Evolutionary conservation across 768 basidiomycete species (phyloP), one percentile per base, ranked within the genome.

Genomic region (Tremella yokohamensis): DNA sequence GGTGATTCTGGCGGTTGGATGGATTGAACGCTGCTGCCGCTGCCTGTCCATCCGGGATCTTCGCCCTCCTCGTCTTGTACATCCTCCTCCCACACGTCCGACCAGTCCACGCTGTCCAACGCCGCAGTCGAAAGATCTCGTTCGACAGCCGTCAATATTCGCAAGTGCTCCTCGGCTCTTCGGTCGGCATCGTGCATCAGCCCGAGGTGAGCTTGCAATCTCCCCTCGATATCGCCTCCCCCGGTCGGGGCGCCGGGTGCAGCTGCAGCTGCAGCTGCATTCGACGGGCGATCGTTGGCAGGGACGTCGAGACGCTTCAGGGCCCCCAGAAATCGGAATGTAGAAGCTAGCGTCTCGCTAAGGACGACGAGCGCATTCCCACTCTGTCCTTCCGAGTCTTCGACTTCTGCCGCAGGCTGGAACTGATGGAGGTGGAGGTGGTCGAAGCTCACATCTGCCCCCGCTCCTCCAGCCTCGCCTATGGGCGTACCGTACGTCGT

Each of bases 111-210:
- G 29, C 11, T 11, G 29, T 34, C 29, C 29, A 34, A 34, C 11
- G 29, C 6, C 29, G 29, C 29, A 6, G 11, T 11, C 6, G 29
- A 34, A 4, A 45, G 22, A 4, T 18, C 22, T 16, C 42, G n/a
- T 16, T 45, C 42, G 42, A 45, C 8, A 16, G n/a, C 15, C n/a
- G n/a, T 16, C 42, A 45, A 16, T 45, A 8, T 22, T 16, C 42
- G n/a, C 6, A 45, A 6, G 22, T 45, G 42, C 22, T 45, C 42
- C 15, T 45, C 42, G n/a, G 42, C 42, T 16, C 42, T n/a, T 8
- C 42, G 42, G n/a, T 45, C 42, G 6, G n/a, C 22, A 18, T 45
- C 42, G 42, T 45, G 42, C 42, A 45, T 45, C 22, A 18, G n/a
- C 6, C n/a, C 15, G 6, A 45, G 22, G 22, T 45, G 42, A 45